These are phyloP conservation scores for Aspergillus tubingensis DNA, from an alignment of 2,329 filamentous ascomycete genomes.

Conservation along the genomic window DNA sequence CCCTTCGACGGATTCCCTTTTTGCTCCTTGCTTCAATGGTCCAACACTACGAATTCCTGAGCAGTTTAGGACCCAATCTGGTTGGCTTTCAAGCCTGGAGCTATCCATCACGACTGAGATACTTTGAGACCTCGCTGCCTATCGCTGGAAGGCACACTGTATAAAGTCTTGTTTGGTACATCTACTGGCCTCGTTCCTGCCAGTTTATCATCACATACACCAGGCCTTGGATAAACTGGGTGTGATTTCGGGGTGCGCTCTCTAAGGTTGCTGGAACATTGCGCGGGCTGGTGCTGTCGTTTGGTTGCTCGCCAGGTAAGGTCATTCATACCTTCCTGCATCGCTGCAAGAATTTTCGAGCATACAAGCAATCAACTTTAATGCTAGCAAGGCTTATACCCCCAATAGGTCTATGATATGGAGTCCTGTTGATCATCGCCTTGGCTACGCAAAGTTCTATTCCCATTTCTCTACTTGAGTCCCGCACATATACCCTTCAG, in stretches of 20 bases:
- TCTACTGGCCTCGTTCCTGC: not conserved
- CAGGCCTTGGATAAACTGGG: not conserved
- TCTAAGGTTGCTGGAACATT: not conserved
- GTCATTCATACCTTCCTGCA: conserved; percentile 8
- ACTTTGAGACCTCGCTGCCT: not conserved
- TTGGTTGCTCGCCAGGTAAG: conserved; percentile 14
- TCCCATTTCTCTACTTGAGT: conserved; percentile 9
- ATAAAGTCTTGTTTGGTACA: not conserved
- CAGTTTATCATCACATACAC: not conserved
- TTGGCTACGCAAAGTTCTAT: conserved; percentile 27
- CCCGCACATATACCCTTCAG: conserved; percentile 28
- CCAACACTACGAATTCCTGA: conserved; percentile 1
- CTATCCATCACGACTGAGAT: not conserved
- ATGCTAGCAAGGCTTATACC: conserved; percentile 15
- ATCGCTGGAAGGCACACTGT: not conserved
- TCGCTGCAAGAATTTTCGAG: not conserved
- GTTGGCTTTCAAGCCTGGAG: conserved; percentile 9
- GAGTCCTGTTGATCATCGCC: conserved; percentile 27
- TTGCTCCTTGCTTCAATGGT: conserved; percentile 21
- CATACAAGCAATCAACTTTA: not conserved
- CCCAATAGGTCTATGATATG: conserved; percentile 18
- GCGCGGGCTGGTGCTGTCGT: not conserved
- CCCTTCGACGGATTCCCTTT: conserved; percentile 7
- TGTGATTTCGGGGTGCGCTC: not conserved
- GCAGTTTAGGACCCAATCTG: not conserved